Percentiles rank a stretch among this genome's conserved stretches.
These are phyloP conservation scores for Lentinus tigrinus DNA, from an alignment of 768 basidiomycete genomes.

Conservation along the genomic window DNA sequence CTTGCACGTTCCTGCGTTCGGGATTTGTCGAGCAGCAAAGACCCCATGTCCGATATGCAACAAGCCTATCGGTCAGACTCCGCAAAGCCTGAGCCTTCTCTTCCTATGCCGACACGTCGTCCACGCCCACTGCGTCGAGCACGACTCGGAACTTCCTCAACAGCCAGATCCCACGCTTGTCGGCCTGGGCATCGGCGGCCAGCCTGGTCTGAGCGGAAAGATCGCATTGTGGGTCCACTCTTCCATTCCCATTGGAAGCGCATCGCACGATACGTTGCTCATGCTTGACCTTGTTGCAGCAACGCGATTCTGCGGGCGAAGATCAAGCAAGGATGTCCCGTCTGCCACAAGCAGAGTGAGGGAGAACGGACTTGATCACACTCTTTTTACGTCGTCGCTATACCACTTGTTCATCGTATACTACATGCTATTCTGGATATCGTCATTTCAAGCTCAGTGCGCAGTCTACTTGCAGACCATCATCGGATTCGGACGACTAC, in stretches of 20 bases:
- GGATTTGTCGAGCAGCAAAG: slow-evolving; percentile 44
- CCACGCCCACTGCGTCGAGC: slow-evolving; percentile 76
- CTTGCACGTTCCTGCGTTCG: neutral
- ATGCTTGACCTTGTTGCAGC: slow-evolving; percentile 35
- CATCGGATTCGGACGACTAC: no score
- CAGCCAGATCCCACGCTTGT: slow-evolving; percentile 56
- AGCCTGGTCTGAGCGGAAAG: slow-evolving; percentile 58
- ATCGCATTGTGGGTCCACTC: slow-evolving; percentile 70
- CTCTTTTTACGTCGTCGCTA: neutral
- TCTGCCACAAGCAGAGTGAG: slow-evolving; percentile 64
- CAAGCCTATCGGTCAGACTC: slow-evolving; percentile 52
- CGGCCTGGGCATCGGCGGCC: slow-evolving; percentile 40
- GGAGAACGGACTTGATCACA: slow-evolving; percentile 30
- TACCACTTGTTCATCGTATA: neutral
- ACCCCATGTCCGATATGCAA: slow-evolving; percentile 67
- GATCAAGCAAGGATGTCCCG: slow-evolving; percentile 71
- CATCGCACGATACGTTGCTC: neutral
- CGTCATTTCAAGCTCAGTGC: no score
- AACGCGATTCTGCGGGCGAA: slow-evolving; percentile 69
- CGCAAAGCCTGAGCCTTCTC: slow-evolving; percentile 63
- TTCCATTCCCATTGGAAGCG: no score
- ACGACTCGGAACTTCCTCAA: slow-evolving; percentile 59
- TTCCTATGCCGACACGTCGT: slow-evolving; percentile 90
- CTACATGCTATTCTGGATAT: neutral
- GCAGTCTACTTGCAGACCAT: no score